Percentiles rank a stretch among this genome's conserved stretches.
These are phyloP conservation scores for Marvania coccoides DNA, from an alignment of 139 green algal genomes.

Conservation along the genomic window DNA sequence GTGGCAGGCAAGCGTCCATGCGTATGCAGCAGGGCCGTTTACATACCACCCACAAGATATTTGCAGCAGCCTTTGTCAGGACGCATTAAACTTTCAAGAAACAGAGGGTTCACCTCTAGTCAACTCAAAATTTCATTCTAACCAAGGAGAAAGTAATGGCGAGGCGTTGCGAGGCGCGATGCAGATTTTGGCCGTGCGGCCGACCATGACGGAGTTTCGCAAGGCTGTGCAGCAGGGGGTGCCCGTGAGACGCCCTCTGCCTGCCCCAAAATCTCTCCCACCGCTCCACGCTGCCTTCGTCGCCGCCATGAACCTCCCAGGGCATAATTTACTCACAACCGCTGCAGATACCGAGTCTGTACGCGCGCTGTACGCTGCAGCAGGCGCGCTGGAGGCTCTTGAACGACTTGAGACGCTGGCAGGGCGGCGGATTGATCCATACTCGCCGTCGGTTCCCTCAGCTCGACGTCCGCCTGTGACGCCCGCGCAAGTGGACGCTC, in stretches of 20 bases:
- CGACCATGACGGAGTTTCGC: background rate
- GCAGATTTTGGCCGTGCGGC: background rate
- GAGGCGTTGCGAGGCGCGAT: no score
- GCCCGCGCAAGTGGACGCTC: background rate
- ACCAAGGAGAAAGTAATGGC: no score
- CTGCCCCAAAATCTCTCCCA: background rate
- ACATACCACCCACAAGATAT: no score
- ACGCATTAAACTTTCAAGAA: no score
- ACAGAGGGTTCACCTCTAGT: no score
- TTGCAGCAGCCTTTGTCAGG: no score
- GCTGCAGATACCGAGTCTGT: no score
- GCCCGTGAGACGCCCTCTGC: background rate
- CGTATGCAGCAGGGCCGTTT: no score
- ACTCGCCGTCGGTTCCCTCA: no score
- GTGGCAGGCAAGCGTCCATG: no score
- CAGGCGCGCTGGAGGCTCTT: background rate
- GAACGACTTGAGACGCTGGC: background rate
- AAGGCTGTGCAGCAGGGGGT: conserved; percentile 6
- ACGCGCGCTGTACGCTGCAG: conserved; percentile 3
- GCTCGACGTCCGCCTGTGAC: background rate
- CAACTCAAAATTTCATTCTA: no score
- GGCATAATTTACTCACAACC: background rate
- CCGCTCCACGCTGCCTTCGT: background rate
- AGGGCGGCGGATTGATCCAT: no score
- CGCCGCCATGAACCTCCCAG: background rate